Conservation (phyloP, 2,329 filamentous ascomycete species). For the Fusarium camptoceras region DNA sequence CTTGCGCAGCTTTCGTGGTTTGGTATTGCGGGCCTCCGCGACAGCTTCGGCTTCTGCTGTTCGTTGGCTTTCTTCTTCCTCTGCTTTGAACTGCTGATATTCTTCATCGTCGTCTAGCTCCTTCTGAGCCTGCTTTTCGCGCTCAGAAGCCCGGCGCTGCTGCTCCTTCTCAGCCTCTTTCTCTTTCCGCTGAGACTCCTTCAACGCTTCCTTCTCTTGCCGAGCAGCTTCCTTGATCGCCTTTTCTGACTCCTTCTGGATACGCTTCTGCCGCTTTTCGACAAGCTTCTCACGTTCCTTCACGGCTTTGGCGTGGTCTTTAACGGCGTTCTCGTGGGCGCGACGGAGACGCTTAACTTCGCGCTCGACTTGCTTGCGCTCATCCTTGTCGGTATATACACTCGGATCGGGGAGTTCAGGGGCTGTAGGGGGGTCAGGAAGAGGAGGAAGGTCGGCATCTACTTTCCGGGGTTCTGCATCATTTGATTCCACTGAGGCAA, state of each 20-base stretch:
- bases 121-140: constrained; percentile 29
- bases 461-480: constrained; percentile 3
- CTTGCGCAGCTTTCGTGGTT: constrained; percentile 71
- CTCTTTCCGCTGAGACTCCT: constrained; percentile 47
- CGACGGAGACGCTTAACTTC: constrained; percentile 73
- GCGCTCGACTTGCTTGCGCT: constrained; percentile 75
- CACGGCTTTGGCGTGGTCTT: constrained; percentile 73
- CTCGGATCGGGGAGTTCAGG: constrained; percentile 63
- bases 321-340: constrained; percentile 73
- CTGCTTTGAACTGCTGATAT: background rate
- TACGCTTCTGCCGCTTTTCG: constrained; percentile 63
- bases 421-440: constrained; percentile 63
- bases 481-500: background rate
- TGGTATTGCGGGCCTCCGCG: constrained; percentile 30
- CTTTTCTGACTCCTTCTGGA: constrained; percentile 54
- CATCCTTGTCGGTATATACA: constrained; percentile 71
- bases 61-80: constrained; percentile 1
- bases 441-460: constrained; percentile 43
- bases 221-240: constrained; percentile 45
- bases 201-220: constrained; percentile 48
- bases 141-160: constrained; percentile 19
- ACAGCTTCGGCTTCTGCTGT: constrained; percentile 18
- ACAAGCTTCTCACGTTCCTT: constrained; percentile 71
- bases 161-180: constrained; percentile 45
- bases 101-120: constrained; percentile 9